Percentiles rank a stretch among this genome's conserved stretches.
These are phyloP conservation scores for Backusella mclennaniae DNA, from an alignment of 192 early-diverging fungal genomes.

Conservation along the genomic window DNA sequence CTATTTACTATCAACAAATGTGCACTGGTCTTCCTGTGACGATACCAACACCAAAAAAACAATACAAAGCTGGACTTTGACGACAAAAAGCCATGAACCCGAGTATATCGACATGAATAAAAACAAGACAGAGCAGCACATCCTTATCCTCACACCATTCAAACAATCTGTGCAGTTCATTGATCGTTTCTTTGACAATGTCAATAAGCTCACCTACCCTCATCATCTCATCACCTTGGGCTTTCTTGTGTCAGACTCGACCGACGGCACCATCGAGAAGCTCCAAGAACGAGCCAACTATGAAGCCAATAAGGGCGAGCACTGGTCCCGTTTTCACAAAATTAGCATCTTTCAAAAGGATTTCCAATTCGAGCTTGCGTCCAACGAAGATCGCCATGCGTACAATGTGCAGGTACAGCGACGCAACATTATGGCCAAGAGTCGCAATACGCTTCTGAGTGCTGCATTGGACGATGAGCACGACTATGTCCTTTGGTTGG, in stretches of 20 bases:
- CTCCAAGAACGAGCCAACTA: slow-evolving; percentile 32
- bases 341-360: slow-evolving; percentile 63
- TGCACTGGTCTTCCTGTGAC: background rate
- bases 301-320: slow-evolving; percentile 21
- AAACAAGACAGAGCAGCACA: slow-evolving; percentile 10
- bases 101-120: background rate
- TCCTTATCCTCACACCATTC: slow-evolving; percentile 65
- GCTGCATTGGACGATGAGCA: slow-evolving; percentile 54
- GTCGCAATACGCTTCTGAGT: slow-evolving; percentile 58
- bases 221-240: slow-evolving; percentile 61
- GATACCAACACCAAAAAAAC: background rate
- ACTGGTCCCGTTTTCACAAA: slow-evolving; percentile 47
- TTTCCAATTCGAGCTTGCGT: slow-evolving; percentile 40
- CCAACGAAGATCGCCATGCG: slow-evolving; percentile 54
- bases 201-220: slow-evolving; percentile 58
- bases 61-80: background rate
- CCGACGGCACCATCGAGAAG: slow-evolving; percentile 55
- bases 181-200: slow-evolving; percentile 57
- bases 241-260: slow-evolving; percentile 62
- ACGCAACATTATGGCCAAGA: slow-evolving; percentile 57
- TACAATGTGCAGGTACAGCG: slow-evolving; percentile 55
- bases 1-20: background rate
- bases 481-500: slow-evolving; percentile 71
- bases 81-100: background rate
- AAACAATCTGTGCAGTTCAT: slow-evolving; percentile 61